Base-by-base conservation (phyloP, 2,329 filamentous ascomycete genomes). In the Epichloe hybrida region DNA sequence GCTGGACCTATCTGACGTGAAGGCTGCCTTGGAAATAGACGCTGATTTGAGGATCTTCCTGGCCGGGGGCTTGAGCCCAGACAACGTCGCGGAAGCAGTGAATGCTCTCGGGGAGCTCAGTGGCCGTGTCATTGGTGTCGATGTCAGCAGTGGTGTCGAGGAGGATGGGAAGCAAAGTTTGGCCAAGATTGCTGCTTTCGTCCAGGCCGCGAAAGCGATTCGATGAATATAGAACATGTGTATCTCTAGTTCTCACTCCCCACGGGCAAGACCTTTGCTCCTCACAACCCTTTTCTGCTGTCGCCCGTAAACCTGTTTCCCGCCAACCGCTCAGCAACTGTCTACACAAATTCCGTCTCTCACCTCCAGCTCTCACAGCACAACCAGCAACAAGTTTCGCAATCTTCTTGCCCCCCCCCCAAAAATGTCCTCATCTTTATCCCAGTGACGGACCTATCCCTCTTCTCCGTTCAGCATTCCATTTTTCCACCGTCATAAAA, bases 91-190 rank as follows among this genome's bases (percentile, higher is more conserved):
- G 1, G 72, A 79, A 5, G 76, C 79, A 7, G 70, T 98, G 17
- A 70, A 73, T 21, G 74, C 76, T 13, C 69, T 91, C 15, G 84
- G 81, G 0, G 71, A 76, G 6, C 64, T 79, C 9, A 72, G 73
- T 27, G 72, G 72, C 9, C 79, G 83, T 53, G 79, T 96, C 12
- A 71, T 89, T 36, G 90, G 84, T 2, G 86, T 98, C 3, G 93
- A 98, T 71, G 88, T 95, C 20, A 95, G 89, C 66, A 95, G 88
- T 61, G 94, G 94, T 0, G 89, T 98, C 2, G 93, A 97, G 68
- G 82, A 81, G 37, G 78, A 84, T 58, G 91, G 89, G 2, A 73
- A 80, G 62, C 93, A 98, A 68, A 86, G 83, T 66, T 60, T 91
- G 52, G 78, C 80, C 17, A 94, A 85, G 71, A 97, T 98, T 58